These are phyloP conservation scores for Wallacemonas collosoma DNA, from an alignment of 208 protist genomes.

Conservation along the genomic window DNA sequence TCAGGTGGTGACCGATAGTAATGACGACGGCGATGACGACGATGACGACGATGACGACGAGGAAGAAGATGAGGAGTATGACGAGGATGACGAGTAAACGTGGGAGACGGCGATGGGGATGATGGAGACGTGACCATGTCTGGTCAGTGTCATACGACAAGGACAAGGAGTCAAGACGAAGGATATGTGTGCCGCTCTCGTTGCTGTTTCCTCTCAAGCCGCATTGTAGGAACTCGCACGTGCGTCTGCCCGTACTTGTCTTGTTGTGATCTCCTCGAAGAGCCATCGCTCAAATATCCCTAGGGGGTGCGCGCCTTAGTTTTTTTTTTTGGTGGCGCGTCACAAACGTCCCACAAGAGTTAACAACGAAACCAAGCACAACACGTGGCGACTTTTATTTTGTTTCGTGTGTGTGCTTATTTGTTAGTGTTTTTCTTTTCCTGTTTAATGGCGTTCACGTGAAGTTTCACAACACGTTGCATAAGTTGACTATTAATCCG, in stretches of 20 bases:
- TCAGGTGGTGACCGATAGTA: slow-evolving; percentile 42
- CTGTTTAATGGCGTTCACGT: no score
- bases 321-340: slow-evolving; percentile 2
- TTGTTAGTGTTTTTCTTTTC: not conserved
- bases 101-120: slow-evolving; percentile 2
- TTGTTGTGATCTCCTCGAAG: no score
- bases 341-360: not conserved
- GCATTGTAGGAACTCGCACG: no score
- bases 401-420: slow-evolving; percentile 6
- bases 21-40: slow-evolving; percentile 60
- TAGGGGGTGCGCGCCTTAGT: no score
- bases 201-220: no score
- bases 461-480: no score
- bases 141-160: no score
- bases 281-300: no score
- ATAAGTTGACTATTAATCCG: no score
- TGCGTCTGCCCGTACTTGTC: no score
- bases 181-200: no score
- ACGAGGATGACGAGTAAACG: slow-evolving; percentile 41
- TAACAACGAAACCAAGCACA: not conserved
- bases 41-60: slow-evolving; percentile 81
- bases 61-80: slow-evolving; percentile 59
- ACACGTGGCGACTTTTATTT: not conserved
- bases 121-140: not conserved
- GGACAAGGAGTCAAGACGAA: no score